Evolutionary conservation across 306 rosid species (phyloP).

Genomic region (Leucaena leucocephala): DNA sequence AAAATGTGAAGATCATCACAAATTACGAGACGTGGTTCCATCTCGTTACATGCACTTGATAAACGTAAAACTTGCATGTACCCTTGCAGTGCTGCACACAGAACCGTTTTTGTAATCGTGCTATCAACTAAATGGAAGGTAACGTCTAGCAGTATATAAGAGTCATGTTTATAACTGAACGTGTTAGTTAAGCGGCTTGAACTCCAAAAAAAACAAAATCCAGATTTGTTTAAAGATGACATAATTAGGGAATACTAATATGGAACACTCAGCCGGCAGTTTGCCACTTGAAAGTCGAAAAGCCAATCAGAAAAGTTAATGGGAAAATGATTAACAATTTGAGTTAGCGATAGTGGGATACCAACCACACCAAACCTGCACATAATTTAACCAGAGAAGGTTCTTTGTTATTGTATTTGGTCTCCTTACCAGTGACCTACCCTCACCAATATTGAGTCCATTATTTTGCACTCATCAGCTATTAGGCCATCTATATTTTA

Average conservation of each 20-base stretch:
- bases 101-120: no score
- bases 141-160: neutral
- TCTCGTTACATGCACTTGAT: no score
- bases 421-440: constrained; percentile 31
- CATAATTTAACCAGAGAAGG: neutral
- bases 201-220: neutral
- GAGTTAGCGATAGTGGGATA: constrained; percentile 17
- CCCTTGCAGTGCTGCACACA: no score
- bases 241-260: neutral
- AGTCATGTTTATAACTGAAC: neutral
- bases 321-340: neutral
- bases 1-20: no score
- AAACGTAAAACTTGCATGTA: no score
- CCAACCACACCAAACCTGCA: constrained; percentile 39
- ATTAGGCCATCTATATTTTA: neutral
- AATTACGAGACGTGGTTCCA: no score
- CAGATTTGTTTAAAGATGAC: neutral
- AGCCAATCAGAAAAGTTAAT: neutral
- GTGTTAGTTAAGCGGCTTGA: neutral
- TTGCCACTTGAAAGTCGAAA: neutral
- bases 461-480: neutral
- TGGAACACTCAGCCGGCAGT: neutral
- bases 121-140: neutral
- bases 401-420: constrained; percentile 5
- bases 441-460: constrained; percentile 37